These are phyloP conservation scores for Leishmania braziliensis DNA, from an alignment of 208 protist genomes.

Conservation along the genomic window DNA sequence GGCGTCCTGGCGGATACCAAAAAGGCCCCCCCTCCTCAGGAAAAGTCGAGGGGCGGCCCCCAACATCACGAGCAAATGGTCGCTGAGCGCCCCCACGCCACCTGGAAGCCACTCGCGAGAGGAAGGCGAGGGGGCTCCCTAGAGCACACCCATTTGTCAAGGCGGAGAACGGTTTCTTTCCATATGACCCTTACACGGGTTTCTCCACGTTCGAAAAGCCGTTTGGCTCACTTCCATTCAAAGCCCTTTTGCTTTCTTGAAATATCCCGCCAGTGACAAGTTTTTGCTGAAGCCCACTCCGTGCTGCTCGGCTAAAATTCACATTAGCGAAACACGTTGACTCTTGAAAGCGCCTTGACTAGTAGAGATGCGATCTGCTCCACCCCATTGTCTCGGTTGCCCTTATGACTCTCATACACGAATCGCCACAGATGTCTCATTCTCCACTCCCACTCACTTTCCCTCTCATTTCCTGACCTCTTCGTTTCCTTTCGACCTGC, in stretches of 20 bases:
- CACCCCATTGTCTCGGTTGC: too few species aligned
- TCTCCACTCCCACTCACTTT: not conserved
- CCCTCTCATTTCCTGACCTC: not conserved
- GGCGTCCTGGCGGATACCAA: not conserved
- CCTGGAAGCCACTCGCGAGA: not conserved
- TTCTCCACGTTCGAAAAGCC: not conserved
- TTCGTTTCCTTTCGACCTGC: not conserved
- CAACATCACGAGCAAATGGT: not conserved
- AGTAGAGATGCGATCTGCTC: too few species aligned
- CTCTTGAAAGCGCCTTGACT: not conserved
- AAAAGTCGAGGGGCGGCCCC: not conserved
- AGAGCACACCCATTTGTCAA: not conserved
- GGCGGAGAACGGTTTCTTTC: not conserved
- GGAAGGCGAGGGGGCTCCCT: not conserved
- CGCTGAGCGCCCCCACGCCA: not conserved
- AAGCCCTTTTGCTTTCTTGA: too few species aligned
- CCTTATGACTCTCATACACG: not conserved
- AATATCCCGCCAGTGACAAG: too few species aligned
- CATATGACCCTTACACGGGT: not conserved
- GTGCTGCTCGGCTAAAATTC: not conserved
- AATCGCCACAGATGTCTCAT: not conserved
- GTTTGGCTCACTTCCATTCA: not conserved
- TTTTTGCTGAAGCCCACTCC: not conserved
- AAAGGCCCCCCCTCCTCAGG: not conserved
- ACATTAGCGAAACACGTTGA: not conserved